Evolutionary conservation across 495 filamentous ascomycete genomes (phyloP).

Genomic region (Xylaria scruposa): DNA sequence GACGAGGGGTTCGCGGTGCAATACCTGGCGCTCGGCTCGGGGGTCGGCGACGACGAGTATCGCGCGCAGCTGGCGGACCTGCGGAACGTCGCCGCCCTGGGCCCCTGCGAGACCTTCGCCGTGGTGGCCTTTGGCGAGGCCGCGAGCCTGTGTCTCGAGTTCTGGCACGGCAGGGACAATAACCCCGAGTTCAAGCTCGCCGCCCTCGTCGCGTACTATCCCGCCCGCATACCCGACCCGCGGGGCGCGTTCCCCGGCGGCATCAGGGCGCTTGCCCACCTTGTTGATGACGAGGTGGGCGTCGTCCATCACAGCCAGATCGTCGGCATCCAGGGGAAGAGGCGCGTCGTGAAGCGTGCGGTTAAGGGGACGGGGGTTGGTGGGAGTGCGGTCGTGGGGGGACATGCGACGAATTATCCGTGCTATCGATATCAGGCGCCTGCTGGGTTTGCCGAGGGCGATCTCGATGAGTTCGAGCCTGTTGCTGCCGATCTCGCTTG

Average conservation of each 20-base stretch:
- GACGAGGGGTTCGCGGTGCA: conserved; percentile 71
- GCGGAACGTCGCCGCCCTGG: conserved; percentile 24
- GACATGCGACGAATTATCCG: conserved; percentile 40
- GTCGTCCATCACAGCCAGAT: conserved; percentile 55
- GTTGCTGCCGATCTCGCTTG: conserved; percentile 57
- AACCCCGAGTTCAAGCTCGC: conserved; percentile 55
- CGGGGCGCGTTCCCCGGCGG: conserved; percentile 47
- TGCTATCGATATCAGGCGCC: conserved; percentile 50
- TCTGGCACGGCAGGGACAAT: conserved; percentile 45
- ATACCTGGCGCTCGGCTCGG: conserved; percentile 68
- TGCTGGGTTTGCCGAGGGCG: conserved; percentile 59
- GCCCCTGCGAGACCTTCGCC: conserved; percentile 45
- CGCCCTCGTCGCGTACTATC: conserved; percentile 58
- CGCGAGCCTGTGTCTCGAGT: conserved; percentile 43
- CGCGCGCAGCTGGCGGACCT: conserved; percentile 47
- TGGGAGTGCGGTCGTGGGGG: conserved; percentile 51
- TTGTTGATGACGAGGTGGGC: conserved; percentile 48
- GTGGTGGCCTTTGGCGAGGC: conserved; percentile 49
- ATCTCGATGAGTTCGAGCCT: conserved; percentile 56
- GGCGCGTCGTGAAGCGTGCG: conserved; percentile 56
- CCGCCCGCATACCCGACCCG: conserved; percentile 52
- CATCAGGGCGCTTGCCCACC: conserved; percentile 54
- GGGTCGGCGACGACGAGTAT: conserved; percentile 60
- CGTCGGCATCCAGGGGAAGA: conserved; percentile 70
- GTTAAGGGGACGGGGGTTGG: conserved; percentile 61